Conservation (phyloP, 1,284 basidiomycete species). For the Amylostereum chailletii region DNA sequence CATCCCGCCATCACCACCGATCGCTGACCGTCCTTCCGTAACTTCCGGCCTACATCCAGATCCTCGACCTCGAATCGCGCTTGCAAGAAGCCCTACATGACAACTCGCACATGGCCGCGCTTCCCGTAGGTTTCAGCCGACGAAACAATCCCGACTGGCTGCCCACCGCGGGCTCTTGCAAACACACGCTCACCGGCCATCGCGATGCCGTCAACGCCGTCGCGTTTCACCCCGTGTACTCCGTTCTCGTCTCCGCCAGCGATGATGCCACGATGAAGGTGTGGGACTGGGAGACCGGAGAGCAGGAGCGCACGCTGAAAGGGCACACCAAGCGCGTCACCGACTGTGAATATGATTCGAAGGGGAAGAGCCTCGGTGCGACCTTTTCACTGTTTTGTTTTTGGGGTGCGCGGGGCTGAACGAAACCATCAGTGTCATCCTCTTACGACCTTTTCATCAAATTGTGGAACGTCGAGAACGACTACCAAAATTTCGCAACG, state of each 20-base stretch:
- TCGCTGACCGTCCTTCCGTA: no score
- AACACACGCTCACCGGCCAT: conserved; percentile 60
- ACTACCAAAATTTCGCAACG: conserved; percentile 67
- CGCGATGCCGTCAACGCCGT: conserved; percentile 53
- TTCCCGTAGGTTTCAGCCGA: conserved; percentile 32
- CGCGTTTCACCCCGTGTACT: conserved; percentile 69
- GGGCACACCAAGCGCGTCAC: conserved; percentile 71
- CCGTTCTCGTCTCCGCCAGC: conserved; percentile 56
- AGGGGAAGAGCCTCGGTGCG: conserved; percentile 58
- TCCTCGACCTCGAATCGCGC: conserved; percentile 66
- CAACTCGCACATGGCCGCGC: conserved; percentile 38
- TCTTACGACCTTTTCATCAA: conserved; percentile 75
- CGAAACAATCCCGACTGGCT: conserved; percentile 50
- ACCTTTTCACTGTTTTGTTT: conserved; percentile 3
- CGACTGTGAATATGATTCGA: conserved; percentile 67
- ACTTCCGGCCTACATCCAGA: conserved; percentile 26
- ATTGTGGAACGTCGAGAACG: conserved; percentile 68
- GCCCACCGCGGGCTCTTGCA: conserved; percentile 49
- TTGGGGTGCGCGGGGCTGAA: no score
- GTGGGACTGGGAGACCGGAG: conserved; percentile 83
- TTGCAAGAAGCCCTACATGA: conserved; percentile 58
- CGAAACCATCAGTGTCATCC: conserved; percentile 43
- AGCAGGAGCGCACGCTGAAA: conserved; percentile 70
- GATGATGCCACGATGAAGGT: conserved; percentile 71
- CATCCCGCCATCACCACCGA: no score